Base-by-base conservation (phyloP, 306 rosid species). In the Prunus mume region DNA sequence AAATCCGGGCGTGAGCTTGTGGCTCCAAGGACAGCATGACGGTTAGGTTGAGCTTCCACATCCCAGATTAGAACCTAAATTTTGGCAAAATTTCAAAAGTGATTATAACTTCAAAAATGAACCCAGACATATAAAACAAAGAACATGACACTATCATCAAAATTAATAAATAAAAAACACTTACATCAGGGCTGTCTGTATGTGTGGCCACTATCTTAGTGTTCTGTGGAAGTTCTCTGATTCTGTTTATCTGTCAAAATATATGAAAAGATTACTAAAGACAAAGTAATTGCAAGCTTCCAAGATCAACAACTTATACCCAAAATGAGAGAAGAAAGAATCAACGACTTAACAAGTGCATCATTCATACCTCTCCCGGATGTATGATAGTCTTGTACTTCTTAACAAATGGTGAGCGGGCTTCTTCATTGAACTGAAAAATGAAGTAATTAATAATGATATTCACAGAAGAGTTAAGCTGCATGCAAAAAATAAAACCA, bases 371-470 rank as follows among this genome's bases (percentile, higher is more conserved):
- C 98, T 96, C 99, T 75, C 99, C 99, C 0, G 99, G 99, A 81
- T 96, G 99, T 76, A 96, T 93, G 85, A 96, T 93, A 71, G 99
- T 96, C 86, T 96, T 96, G 90, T 85, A 96, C 94, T 96, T 96
- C 97, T 91, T 96, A 19, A 96, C 99, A 84, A 96, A 96, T 12
- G 99, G 99, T 5, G 99, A 96, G 24, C 99, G 99, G 1, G 99
- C 96, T 84, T 96, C 99, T 72, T 96, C 99, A 72, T 96, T 96
- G 84, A 96, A 96, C 99, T 96, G 86, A 63, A 84, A 88, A 18
- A 68, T 6, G 22, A 38, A 72, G 43, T 18, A 56, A 78, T n/a
- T 19, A 72, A 49, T 17, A 51, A 34, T 8, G 10, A 74, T 3
- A 47, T 8, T 3, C 51, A 45, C 20, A 6, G 10, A 24, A 27